A percentile compares a stretch with the other conserved stretches of the same genome.
phyloP scores from a whole-genome alignment of 2,329 filamentous ascomycete species.

The Stachybotrys chartarum region DNA sequence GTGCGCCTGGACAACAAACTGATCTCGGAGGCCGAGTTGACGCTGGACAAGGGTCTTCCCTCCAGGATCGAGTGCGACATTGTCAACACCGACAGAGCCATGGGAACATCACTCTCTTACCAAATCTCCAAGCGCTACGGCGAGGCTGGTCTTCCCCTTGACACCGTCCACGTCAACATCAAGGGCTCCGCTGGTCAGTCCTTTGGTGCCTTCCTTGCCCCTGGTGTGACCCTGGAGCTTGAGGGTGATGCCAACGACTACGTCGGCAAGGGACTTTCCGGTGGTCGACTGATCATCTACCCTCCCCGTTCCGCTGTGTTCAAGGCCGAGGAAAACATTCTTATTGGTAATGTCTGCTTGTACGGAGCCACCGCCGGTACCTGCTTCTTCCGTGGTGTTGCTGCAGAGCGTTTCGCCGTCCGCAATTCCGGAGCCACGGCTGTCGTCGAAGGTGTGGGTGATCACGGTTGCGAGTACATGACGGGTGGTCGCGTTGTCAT shows the following conservation, averaged over 20 bases:
- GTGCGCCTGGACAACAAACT: slow-evolving; percentile 94
- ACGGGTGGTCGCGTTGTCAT: slow-evolving; percentile 87
- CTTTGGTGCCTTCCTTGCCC: slow-evolving; percentile 88
- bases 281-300: slow-evolving; percentile 88
- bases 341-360: slow-evolving; percentile 90
- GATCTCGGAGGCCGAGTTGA: slow-evolving; percentile 89
- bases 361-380: slow-evolving; percentile 89
- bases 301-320: slow-evolving; percentile 84
- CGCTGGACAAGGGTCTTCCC: slow-evolving; percentile 87
- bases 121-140: slow-evolving; percentile 91
- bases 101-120: slow-evolving; percentile 92
- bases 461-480: slow-evolving; percentile 99
- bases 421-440: slow-evolving; percentile 93
- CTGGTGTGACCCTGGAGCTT: slow-evolving; percentile 88
- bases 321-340: slow-evolving; percentile 92
- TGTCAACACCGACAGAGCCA: slow-evolving; percentile 90
- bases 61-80: slow-evolving; percentile 93
- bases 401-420: slow-evolving; percentile 92
- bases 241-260: slow-evolving; percentile 97
- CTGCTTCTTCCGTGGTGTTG: slow-evolving; percentile 95
- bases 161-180: slow-evolving; percentile 94
- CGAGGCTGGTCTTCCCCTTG: slow-evolving; percentile 79
- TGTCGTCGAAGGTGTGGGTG: slow-evolving; percentile 93
- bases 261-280: slow-evolving; percentile 90
- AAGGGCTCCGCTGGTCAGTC: slow-evolving; percentile 95